Evolutionary conservation across 345 rosid genomes (phyloP).

Genomic region (Isatis tinctoria): DNA sequence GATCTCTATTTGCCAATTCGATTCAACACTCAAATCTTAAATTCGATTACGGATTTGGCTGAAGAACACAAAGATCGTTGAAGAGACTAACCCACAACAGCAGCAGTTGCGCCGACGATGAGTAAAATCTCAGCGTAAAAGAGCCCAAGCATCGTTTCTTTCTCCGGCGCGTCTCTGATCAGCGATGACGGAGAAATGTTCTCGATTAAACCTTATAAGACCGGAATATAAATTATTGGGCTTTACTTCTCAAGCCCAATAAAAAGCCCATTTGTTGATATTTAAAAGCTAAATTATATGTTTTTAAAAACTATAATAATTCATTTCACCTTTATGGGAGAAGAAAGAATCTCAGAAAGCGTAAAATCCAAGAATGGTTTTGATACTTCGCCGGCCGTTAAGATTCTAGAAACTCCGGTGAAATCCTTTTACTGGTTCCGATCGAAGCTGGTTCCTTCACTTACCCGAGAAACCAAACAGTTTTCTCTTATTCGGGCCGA

Average conservation of each 20-base stretch:
- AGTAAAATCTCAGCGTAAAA: conserved; percentile 70
- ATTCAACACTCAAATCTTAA: neutral
- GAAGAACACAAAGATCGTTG: neutral
- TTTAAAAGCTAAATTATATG: neutral
- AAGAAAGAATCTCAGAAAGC: conserved; percentile 10
- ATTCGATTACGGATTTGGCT: neutral
- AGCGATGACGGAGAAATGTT: neutral
- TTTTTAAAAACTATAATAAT: neutral
- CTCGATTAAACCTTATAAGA: neutral
- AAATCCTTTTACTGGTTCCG: neutral
- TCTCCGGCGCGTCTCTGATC: conserved; percentile 1
- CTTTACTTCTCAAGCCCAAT: neutral
- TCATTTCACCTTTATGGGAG: neutral
- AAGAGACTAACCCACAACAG: conserved; percentile 50
- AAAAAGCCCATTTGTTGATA: neutral
- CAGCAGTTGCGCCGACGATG: conserved; percentile 59
- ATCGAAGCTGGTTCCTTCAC: neutral
- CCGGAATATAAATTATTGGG: neutral
- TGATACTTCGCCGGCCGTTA: neutral
- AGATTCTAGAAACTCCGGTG: conserved; percentile 3
- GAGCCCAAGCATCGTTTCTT: conserved; percentile 50
- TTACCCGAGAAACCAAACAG: neutral
- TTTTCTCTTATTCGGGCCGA: neutral
- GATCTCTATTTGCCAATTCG: neutral
- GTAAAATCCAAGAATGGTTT: conserved; percentile 4